Evolutionary conservation across 2,329 filamentous ascomycete genomes (phyloP).

Genomic region (Myriosclerotinia curreyana): DNA sequence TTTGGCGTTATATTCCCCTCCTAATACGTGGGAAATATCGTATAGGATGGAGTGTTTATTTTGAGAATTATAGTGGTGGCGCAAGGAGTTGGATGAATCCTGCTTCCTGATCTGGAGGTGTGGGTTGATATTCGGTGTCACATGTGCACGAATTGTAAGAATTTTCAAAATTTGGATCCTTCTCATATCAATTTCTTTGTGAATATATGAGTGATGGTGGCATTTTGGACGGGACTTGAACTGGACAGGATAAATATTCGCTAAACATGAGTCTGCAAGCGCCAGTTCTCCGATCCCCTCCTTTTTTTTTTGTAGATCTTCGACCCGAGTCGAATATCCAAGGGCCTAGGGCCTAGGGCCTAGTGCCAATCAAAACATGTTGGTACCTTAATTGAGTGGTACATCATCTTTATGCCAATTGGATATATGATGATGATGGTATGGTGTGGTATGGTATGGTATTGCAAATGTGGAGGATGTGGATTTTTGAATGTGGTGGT

Average conservation of each 20-base stretch:
- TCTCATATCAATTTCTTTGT: not conserved
- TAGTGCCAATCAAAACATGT: no score
- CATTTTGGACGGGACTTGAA: no score
- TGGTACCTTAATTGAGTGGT: not conserved
- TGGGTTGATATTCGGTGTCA: not conserved
- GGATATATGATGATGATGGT: no score
- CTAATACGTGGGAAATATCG: constrained; percentile 5
- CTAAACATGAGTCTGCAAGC: constrained; percentile 13
- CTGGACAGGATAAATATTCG: no score
- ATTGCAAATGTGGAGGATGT: no score
- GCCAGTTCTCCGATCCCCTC: no score
- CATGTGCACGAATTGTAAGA: not conserved
- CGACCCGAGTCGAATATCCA: not conserved
- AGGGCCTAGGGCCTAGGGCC: no score
- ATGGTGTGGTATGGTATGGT: no score
- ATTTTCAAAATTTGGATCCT: not conserved
- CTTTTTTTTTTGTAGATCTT: no score
- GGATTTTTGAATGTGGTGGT: no score
- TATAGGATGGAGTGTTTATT: constrained; percentile 4
- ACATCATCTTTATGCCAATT: not conserved
- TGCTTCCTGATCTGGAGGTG: not conserved
- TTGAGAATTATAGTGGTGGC: not conserved
- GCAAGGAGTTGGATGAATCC: not conserved
- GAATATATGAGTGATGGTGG: not conserved
- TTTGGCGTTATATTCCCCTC: constrained; percentile 21